These are phyloP conservation scores for Leccinum cinnamomeum DNA, from an alignment of 1,284 basidiomycete genomes.

Conservation along the genomic window DNA sequence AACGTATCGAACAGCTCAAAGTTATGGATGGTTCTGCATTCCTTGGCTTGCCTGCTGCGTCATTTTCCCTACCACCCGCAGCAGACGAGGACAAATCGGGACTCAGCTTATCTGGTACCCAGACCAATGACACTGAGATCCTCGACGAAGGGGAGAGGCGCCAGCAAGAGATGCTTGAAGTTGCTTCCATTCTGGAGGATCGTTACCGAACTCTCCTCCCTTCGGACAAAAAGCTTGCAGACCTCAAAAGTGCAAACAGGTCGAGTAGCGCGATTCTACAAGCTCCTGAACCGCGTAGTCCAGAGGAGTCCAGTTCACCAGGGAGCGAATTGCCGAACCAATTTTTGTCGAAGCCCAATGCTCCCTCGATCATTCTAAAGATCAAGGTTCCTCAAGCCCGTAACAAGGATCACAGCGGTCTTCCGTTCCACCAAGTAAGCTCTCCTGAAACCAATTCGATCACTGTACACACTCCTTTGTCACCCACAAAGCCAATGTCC, in stretches of 20 bases:
- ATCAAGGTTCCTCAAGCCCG: slow-evolving; percentile 35
- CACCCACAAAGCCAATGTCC: slow-evolving; percentile 32
- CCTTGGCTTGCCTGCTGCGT: slow-evolving; percentile 55
- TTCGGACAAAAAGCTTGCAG: slow-evolving; percentile 49
- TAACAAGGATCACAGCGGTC: slow-evolving; percentile 20
- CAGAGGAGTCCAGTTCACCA: slow-evolving; percentile 18
- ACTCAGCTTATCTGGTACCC: slow-evolving; percentile 34
- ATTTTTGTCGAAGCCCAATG: slow-evolving; percentile 20
- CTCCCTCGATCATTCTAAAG: slow-evolving; percentile 33
- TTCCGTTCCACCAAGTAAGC: slow-evolving; percentile 10
- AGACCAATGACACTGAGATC: slow-evolving; percentile 42
- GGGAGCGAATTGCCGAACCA: slow-evolving; percentile 12
- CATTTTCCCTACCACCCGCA: slow-evolving; percentile 46
- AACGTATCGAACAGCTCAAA: slow-evolving; percentile 82
- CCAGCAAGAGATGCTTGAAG: slow-evolving; percentile 66
- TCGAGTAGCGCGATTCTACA: slow-evolving; percentile 15
- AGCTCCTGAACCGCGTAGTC: slow-evolving; percentile 17
- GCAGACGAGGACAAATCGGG: slow-evolving; percentile 32
- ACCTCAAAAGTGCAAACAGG: slow-evolving; percentile 26
- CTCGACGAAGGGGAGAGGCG: slow-evolving; percentile 67
- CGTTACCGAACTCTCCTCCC: slow-evolving; percentile 70
- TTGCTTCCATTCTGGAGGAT: slow-evolving; percentile 62
- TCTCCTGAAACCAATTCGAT: slow-evolving; percentile 24
- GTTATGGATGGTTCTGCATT: slow-evolving; percentile 71
- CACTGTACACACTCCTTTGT: slow-evolving; percentile 12